Base-by-base conservation (phyloP, 2,329 filamentous ascomycete genomes). In the Aspergillus tamarii region DNA sequence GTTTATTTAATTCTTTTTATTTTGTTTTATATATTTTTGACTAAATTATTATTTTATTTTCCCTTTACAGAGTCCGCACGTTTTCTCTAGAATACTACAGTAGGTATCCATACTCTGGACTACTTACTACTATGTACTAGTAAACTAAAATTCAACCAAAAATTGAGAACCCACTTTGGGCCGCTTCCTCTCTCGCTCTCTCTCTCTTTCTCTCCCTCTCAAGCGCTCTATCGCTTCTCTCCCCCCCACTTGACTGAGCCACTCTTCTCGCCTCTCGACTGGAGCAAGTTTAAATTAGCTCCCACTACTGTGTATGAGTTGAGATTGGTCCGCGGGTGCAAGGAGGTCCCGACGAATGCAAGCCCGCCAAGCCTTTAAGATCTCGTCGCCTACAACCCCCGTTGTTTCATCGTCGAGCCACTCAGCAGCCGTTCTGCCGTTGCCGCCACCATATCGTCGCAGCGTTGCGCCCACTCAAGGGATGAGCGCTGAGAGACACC, bases 181-280 rank as follows among this genome's bases (percentile, higher is more conserved):
- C 2, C 50, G 50, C 50, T 55, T 30, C 36, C 58, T 32, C 30
- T 56, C 36, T 56, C 53, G 10, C 16, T 50, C 36, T 39, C 36
- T 39, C 48, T 54, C 59, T 59, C 60, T 53, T 56, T 56, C 32
- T 53, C 28, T 60, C 45, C 52, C 46, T 52, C 45, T 57, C 54
- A 41, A 41, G 39, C 46, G 39, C 48, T 43, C 54, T 30, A 50
- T 60, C 34, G 64, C 58, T 62, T 65, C 64, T 64, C 16, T 4
- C 12, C 39, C 12, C 39, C 39, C 39, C 39, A n/a, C 39, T 41
- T 7, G 1, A 41, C 16, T n/a, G 39, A 41, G 39, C 39, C 39
- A n/a, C 39, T 60, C 30, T 61, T 62, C 43, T 43, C 50, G 23
- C 46, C 46, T 50, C 46, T 48, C 21, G 11, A 48, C 45, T 11